Evolutionary conservation across 177 flowering plant species (phyloP).

Genomic region (Telopea speciosissima): DNA sequence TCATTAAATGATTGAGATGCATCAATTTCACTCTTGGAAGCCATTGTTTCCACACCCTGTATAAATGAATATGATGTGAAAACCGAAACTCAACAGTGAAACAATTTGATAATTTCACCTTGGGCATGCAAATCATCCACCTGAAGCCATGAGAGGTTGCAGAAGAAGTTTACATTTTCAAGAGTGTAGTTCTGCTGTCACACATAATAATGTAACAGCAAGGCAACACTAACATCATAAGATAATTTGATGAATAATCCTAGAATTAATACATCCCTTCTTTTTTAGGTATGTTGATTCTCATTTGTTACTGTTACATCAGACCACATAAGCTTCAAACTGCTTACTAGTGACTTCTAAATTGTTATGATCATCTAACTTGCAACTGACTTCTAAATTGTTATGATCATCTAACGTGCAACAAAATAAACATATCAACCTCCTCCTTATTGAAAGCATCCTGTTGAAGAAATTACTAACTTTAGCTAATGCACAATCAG

Average conservation of each 20-base stretch:
- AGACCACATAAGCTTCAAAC: neutral
- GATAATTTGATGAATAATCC: neutral
- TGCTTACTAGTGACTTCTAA: neutral
- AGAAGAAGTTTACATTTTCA: no score
- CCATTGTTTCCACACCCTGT: slow-evolving; percentile 19
- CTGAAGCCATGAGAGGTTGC: no score
- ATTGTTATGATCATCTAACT: no score
- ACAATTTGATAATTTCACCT: neutral
- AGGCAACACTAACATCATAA: neutral
- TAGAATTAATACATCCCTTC: neutral
- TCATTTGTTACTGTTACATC: no score
- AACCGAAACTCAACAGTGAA: neutral
- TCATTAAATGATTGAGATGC: slow-evolving; percentile 1
- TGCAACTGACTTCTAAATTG: no score
- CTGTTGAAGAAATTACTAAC: slow-evolving; percentile 17
- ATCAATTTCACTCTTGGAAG: slow-evolving; percentile 1
- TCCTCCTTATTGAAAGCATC: neutral
- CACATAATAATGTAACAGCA: neutral
- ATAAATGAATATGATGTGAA: neutral
- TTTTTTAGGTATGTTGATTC: no score
- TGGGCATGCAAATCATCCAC: no score
- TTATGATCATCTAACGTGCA: neutral
- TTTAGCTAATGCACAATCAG: slow-evolving; percentile 2
- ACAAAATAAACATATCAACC: neutral
- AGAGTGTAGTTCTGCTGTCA: no score